These are phyloP conservation scores for Cystobasidium slooffiae DNA, from an alignment of 1,284 basidiomycete genomes.

Conservation along the genomic window DNA sequence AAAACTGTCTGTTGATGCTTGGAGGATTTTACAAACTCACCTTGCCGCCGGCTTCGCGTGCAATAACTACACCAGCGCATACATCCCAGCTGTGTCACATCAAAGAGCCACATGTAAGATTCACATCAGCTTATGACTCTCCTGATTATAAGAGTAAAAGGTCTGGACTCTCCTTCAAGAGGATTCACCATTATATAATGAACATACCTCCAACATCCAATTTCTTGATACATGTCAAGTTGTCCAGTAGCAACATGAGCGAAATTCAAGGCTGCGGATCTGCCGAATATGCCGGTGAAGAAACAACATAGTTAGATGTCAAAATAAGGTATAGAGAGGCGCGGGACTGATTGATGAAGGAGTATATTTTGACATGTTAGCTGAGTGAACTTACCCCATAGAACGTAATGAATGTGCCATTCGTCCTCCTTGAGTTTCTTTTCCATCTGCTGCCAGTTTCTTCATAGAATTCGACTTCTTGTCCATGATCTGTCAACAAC, in stretches of 20 bases:
- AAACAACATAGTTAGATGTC: not conserved
- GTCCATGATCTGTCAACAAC: slow-evolving; percentile 63
- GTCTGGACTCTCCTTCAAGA: too few relatives aligned
- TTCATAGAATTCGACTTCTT: slow-evolving; percentile 74
- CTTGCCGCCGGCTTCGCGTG: slow-evolving; percentile 82
- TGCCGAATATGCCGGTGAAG: not conserved
- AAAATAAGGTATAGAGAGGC: not conserved
- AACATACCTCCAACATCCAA: slow-evolving; percentile 69
- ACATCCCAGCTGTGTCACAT: slow-evolving; percentile 53
- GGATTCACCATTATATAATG: not conserved
- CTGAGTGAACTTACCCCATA: slow-evolving; percentile 65
- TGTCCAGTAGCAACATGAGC: slow-evolving; percentile 77
- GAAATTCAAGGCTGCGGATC: slow-evolving; percentile 76
- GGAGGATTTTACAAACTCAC: slow-evolving; percentile 62
- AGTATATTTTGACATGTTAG: not conserved
- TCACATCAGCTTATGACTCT: not conserved
- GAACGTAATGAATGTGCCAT: slow-evolving; percentile 88
- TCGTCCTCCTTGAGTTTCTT: slow-evolving; percentile 68
- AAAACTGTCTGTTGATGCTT: slow-evolving; percentile 29
- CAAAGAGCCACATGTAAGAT: not conserved
- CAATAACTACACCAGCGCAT: slow-evolving; percentile 86
- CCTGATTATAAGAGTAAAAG: too few relatives aligned
- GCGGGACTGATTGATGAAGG: not conserved
- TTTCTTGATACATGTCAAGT: slow-evolving; percentile 86
- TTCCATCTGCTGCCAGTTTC: slow-evolving; percentile 75